These are phyloP conservation scores for Lactarius hatsudake DNA, from an alignment of 768 basidiomycete genomes.

Conservation along the genomic window DNA sequence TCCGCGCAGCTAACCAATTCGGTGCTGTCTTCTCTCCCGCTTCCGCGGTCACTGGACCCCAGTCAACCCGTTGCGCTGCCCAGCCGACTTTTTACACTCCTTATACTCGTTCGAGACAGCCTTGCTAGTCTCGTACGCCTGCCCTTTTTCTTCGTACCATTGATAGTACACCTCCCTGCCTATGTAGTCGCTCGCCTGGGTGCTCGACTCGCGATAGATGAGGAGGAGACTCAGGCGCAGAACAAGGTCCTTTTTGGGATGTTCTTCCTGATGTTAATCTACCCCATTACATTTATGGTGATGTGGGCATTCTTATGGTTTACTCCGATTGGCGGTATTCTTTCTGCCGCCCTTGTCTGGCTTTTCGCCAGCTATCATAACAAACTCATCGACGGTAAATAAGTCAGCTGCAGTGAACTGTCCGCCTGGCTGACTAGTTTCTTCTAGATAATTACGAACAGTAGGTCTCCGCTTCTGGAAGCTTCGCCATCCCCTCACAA, in stretches of 20 bases:
- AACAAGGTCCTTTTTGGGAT: conserved; percentile 91
- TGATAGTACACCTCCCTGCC: conserved; percentile 79
- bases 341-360: conserved; percentile 69
- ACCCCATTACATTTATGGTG: conserved; percentile 80
- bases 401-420: conserved; percentile 13
- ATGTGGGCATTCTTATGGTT: conserved; percentile 84
- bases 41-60: conserved; percentile 83
- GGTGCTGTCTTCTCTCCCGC: conserved; percentile 77
- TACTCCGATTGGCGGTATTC: conserved; percentile 66
- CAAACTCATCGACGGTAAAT: conserved; percentile 78
- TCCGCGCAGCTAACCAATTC: conserved; percentile 82
- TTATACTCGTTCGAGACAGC: conserved; percentile 75
- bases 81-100: conserved; percentile 76
- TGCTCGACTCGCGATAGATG: conserved; percentile 70
- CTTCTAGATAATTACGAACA: conserved; percentile 68
- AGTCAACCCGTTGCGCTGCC: conserved; percentile 69
- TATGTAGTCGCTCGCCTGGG: conserved; percentile 80
- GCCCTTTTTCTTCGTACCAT: conserved; percentile 87
- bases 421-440: background rate
- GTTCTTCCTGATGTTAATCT: conserved; percentile 70
- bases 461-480: conserved; percentile 38
- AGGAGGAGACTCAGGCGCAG: conserved; percentile 95
- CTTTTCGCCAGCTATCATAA: conserved; percentile 84
- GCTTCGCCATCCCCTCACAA: conserved; percentile 25
- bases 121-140: conserved; percentile 66